Percentiles rank a stretch among this genome's conserved stretches.
phyloP scores from a whole-genome alignment of 202 grass and related monocot species.

The Saccharum hybrid region DNA sequence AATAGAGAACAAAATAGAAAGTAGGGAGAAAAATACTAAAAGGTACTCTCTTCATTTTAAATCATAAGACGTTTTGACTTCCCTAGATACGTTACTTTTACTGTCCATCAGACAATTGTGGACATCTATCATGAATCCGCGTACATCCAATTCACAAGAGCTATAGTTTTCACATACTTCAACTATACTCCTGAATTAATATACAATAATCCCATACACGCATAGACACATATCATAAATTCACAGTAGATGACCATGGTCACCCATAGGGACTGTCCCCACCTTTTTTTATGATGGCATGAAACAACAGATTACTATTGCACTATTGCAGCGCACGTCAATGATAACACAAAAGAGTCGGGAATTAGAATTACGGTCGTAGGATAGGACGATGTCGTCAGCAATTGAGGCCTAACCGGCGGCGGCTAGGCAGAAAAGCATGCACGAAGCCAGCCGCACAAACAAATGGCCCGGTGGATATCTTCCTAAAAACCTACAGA shows the following conservation, averaged over 20 bases:
- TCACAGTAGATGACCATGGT: background rate
- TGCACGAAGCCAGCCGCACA: constrained; percentile 37
- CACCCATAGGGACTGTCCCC: too few relatives aligned
- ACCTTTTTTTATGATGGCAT: background rate
- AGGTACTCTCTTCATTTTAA: too few relatives aligned
- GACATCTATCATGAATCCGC: too few relatives aligned
- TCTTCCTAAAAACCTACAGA: constrained; percentile 31
- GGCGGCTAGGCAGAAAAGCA: constrained; percentile 30
- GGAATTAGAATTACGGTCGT: background rate
- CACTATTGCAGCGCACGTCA: background rate
- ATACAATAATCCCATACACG: background rate
- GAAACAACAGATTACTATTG: background rate
- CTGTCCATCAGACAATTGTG: too few relatives aligned
- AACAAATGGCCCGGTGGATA: constrained; percentile 6
- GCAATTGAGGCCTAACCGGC: constrained; percentile 29
- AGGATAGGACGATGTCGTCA: constrained; percentile 38
- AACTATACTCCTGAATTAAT: background rate
- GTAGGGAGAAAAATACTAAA: too few relatives aligned
- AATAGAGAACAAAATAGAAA: too few relatives aligned
- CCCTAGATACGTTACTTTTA: too few relatives aligned
- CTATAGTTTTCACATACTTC: too few relatives aligned
- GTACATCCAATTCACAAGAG: too few relatives aligned
- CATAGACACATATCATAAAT: background rate
- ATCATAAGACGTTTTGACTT: too few relatives aligned
- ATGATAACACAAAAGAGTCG: background rate